phyloP scores from a whole-genome alignment of 495 filamentous ascomycete species.

The Trichoderma gamsii region DNA sequence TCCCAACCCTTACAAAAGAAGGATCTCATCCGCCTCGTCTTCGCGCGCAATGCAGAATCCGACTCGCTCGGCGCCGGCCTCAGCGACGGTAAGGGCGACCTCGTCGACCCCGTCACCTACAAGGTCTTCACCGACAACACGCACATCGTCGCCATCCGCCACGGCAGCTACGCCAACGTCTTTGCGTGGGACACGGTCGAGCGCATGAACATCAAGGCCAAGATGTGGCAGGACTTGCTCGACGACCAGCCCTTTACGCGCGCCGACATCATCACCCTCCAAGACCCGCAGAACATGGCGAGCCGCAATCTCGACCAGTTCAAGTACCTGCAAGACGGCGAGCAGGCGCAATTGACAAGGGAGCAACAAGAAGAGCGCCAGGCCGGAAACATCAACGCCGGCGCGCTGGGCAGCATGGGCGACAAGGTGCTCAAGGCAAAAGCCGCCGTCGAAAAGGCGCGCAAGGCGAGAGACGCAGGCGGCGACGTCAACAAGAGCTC shows the following conservation, averaged over 20 bases:
- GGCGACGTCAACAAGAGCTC: constrained; percentile 45
- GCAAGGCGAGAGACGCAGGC: constrained; percentile 45
- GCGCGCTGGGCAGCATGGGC: constrained; percentile 67
- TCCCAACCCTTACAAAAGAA: constrained; percentile 69
- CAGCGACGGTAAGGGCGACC: constrained; percentile 58
- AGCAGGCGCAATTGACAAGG: constrained; percentile 54
- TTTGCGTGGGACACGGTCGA: constrained; percentile 95
- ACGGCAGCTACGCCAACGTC: constrained; percentile 76
- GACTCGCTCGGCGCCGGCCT: constrained; percentile 33
- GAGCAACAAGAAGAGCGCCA: constrained; percentile 47
- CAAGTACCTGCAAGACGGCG: constrained; percentile 82
- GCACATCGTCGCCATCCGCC: constrained; percentile 83
- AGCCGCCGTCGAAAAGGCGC: constrained; percentile 78
- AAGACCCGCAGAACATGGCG: constrained; percentile 90
- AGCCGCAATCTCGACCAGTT: constrained; percentile 80
- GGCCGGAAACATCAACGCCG: constrained; percentile 64
- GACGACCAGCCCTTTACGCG: constrained; percentile 81
- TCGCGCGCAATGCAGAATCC: constrained; percentile 80
- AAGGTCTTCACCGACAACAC: constrained; percentile 98
- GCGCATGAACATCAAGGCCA: constrained; percentile 92
- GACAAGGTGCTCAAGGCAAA: constrained; percentile 90
- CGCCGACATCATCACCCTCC: constrained; percentile 91
- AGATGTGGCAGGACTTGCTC: constrained; percentile 90
- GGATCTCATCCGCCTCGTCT: constrained; percentile 85
- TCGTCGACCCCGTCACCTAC: constrained; percentile 92